Evolutionary conservation across 495 filamentous ascomycete genomes (phyloP), one percentile per base, ranked within the genome.

Genomic region (Penicillium bialowiezense): DNA sequence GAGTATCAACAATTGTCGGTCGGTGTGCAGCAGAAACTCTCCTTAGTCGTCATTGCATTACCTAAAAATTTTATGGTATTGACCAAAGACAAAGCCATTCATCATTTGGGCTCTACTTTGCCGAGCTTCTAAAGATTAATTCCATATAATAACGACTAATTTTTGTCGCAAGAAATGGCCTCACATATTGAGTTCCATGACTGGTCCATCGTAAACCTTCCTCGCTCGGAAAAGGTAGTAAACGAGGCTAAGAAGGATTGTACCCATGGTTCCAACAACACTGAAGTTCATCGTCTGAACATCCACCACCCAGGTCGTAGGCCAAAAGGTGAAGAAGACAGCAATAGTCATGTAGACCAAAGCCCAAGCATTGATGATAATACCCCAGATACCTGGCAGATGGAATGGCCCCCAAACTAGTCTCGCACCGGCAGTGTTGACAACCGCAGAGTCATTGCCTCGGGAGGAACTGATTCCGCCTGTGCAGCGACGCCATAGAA

Each of bases 291-390:
- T 71, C 0, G 58, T 69, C 5, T 62, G 52, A 3, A 63, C 54
- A 1, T 52, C 62, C 0, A 77, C 65, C 4, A 55, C 21, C 23
- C 54, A 56, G 2, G 56, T 55, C 5, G 66, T 55, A 0, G 76
- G 77, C 67, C 70, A 82, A 56, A 78, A 79, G 44, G 68, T 76
- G 53, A 77, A 75, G 59, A 82, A 77, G n/a, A 74, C 54, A 4
- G 67, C 63, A 21, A 81, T 65, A 3, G 65, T 50, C 60, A 71
- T 66, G 47, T 76, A 80, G n/a, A 71, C 35, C 21, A 76, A 59
- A 2, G 76, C 56, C 35, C 53, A 64, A 6, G 39, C 12, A 15
- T 70, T 70, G 8, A 67, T 42, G 28, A 58, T 8, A 13, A 67
- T 55, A 2, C 66, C 66, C 13, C 70, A 54, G 7, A 70, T 57